Evolutionary conservation across 2,329 filamentous ascomycete genomes (phyloP), one percentile per base, ranked within the genome.

Genomic region (Microdochium bolleyi): DNA sequence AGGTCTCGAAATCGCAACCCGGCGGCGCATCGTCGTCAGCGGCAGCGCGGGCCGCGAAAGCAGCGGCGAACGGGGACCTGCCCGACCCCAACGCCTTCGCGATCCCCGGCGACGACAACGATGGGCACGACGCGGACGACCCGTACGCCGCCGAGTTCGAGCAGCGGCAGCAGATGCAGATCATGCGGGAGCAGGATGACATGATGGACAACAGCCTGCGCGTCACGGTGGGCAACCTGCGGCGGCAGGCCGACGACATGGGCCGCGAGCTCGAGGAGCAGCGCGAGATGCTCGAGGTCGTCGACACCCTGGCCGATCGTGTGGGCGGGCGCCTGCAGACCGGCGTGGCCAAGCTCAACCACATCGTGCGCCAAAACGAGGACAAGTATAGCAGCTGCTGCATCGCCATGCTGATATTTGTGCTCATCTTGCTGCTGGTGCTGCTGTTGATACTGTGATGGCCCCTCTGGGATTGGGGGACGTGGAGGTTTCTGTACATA

Each of bases 251-350:
- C 1, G 86, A 95, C 70, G 89, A 91, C 61, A 99, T 99, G 92
- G 92, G 94, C 1, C 78, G 92, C 53, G 94, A 99, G 74, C 76
- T 99, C 48, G 95, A 96, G 71, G 94, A 99, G 73, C 94, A 99
- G 76, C 80, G 80, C 22, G 89, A 91, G 68, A 87, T 97, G 80
- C 77, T 99, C 53, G 85, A 94, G 57, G 85, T 88, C 51, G 87
- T 95, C 41, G 92, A 97, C 70, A 80, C 78, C 27, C 76, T 95
- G 53, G 90, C 89, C 3, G 92, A 97, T 67, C 80, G 92, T 32
- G 91, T 99, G 1, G 88, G 89, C 14, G 88, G 89, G 1, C 85
- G 94, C 65, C 71, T 99, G 62, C 84, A 90, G 72, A 90, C 79
- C 53, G 94, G 94, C 21, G 83, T 97, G 75, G 87, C 89, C 71